A percentile compares a stretch with the other conserved stretches of the same genome.
These are phyloP conservation scores for Pulicaria dysenterica DNA, from an alignment of 129 eudicot species.

Conservation along the genomic window DNA sequence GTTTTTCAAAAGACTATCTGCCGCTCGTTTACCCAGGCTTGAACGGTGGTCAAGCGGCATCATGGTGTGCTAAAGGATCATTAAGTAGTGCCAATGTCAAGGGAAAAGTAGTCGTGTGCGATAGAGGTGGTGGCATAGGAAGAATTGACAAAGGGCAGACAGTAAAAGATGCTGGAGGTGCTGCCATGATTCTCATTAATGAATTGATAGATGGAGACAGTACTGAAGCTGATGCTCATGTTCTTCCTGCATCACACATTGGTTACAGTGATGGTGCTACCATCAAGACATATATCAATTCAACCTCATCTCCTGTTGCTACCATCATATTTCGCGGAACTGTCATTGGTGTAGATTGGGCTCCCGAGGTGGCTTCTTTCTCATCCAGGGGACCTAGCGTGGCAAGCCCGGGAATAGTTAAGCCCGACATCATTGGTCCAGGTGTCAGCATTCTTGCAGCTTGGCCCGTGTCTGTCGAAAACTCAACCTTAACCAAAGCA, in stretches of 20 bases:
- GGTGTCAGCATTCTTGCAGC: constrained; percentile 47
- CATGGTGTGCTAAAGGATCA: constrained; percentile 32
- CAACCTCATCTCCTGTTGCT: constrained; percentile 31
- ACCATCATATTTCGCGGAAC: constrained; percentile 41
- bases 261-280: constrained; percentile 9
- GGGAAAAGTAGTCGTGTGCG: constrained; percentile 39
- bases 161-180: constrained; percentile 45
- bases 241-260: constrained; percentile 40
- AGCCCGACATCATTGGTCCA: constrained; percentile 43
- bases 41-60: constrained; percentile 29
- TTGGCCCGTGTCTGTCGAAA: constrained; percentile 43
- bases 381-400: constrained; percentile 44
- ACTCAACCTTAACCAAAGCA: constrained; percentile 28
- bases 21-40: constrained; percentile 36
- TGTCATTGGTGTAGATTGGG: constrained; percentile 30
- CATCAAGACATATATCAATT: constrained; percentile 28
- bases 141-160: constrained; percentile 35
- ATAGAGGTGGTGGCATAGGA: constrained; percentile 28
- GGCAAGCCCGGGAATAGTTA: constrained; percentile 41
- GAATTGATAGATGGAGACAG: constrained; percentile 14
- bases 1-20: constrained; percentile 17
- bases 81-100: constrained; percentile 19
- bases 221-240: constrained; percentile 40
- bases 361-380: constrained; percentile 37
- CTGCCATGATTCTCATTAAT: constrained; percentile 39